Base-by-base conservation (phyloP, 1,284 basidiomycete species). In the Singerocomus rubriflavus region DNA sequence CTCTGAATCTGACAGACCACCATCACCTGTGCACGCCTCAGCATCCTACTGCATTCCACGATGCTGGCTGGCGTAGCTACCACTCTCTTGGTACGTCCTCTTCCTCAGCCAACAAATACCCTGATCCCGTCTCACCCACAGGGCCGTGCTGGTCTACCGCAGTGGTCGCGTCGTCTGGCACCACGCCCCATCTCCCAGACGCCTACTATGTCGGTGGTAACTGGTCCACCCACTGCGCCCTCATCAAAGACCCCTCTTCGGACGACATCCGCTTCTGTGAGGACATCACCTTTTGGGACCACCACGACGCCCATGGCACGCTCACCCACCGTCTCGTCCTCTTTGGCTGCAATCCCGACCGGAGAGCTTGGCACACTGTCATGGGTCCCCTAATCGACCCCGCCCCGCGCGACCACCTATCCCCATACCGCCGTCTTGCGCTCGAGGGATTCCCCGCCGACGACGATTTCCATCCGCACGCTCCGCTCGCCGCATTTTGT, bases 311-410 rank as follows among this genome's bases (percentile, higher is more conserved):
- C 7, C 33, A 60, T 1, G 74, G 70, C 9, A 59, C 58, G 4
- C 57, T 73, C 32, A 51, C 63, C 16, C 62, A 75, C 48, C 74
- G 78, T 36, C 68, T 71, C 36, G 60, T 84, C 11, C 61, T 84
- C 17, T 55, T 79, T 36, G 77, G 74, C 50, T 85, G 82, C 50
- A 82, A 85, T 58, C 71, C 76, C 2, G 73, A 72, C 41, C 70
- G 82, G 0, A 71, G 71, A 46, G 64, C 71, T 39, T 85, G 83
- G 82, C 85, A 85, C 61, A 84, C 81, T 9, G 80, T 85, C 49
- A 81, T 84, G 78, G 82, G 82, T 0, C 82, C 83, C 6, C 59
- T 85, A 50, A 61, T 57, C 4, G 66, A 82, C 53, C 80, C 81
- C 5, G 59, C 65, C 17, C 78, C 79, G 14, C 72, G 62, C n/a